These are phyloP conservation scores for Fraxinus xanthoxyloides DNA, from an alignment of 305 asterid species.

Conservation along the genomic window DNA sequence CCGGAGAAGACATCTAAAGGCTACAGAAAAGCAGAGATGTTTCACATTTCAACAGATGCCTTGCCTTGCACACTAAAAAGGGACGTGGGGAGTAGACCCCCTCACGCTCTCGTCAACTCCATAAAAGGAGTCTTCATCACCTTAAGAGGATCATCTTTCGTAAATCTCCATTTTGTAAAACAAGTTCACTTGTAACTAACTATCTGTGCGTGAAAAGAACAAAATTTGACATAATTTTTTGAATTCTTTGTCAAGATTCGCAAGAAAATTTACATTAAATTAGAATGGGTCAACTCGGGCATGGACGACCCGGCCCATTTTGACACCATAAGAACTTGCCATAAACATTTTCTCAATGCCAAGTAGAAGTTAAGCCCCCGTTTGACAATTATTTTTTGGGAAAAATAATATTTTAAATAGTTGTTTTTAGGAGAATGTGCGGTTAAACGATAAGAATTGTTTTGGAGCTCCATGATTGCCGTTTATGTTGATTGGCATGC, in stretches of 20 bases:
- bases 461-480: slow-evolving; percentile 72
- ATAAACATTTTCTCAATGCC: background rate
- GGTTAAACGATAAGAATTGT: slow-evolving; percentile 10
- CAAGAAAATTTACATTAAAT: too few species aligned
- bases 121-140: background rate
- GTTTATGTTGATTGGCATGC: slow-evolving; percentile 60
- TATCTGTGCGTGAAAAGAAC: background rate
- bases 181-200: background rate
- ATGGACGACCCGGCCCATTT: background rate
- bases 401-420: too few species aligned
- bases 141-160: background rate
- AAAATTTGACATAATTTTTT: background rate
- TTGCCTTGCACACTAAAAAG: background rate
- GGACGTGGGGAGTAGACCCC: background rate
- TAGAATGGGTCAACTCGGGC: background rate
- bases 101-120: background rate
- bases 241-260: background rate
- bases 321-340: background rate
- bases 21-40: background rate
- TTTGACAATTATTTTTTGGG: too few species aligned
- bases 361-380: background rate
- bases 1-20: background rate
- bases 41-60: background rate
- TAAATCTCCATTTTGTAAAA: background rate
- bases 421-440: too few species aligned